Percentiles rank a stretch among this genome's conserved stretches.
Evolutionary conservation across 768 basidiomycete species (phyloP).

Genomic region (Kwoniella mangroviensis): DNA sequence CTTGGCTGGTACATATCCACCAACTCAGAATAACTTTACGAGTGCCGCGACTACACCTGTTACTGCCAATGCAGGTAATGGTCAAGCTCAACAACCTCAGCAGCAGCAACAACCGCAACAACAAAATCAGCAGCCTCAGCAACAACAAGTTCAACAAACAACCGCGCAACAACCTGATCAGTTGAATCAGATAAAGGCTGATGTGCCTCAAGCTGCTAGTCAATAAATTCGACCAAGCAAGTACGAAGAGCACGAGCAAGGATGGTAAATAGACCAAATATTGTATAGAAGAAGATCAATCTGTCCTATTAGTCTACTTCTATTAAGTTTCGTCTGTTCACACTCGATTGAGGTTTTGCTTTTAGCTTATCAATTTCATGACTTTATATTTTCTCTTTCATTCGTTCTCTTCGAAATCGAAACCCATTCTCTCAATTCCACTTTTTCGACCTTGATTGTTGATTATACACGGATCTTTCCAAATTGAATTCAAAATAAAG

Average conservation of each 20-base stretch:
- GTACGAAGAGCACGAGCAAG: too few species aligned
- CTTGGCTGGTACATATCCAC: conserved; percentile 17
- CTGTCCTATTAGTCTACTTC: neutral
- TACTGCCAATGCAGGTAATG: neutral
- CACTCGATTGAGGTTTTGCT: neutral
- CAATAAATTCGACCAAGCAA: neutral
- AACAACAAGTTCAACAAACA: conserved; percentile 5
- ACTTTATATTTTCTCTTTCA: too few species aligned
- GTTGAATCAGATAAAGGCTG: neutral
- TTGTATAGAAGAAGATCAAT: too few species aligned
- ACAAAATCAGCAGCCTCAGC: conserved; percentile 5
- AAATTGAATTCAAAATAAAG: neutral
- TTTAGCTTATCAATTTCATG: neutral
- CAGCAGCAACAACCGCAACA: conserved; percentile 18
- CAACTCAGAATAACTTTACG: conserved; percentile 5
- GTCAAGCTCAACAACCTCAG: conserved; percentile 13
- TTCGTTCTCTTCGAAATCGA: too few species aligned
- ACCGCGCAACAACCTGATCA: neutral
- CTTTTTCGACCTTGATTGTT: neutral
- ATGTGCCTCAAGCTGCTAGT: neutral
- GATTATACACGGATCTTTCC: neutral
- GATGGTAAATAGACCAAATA: too few species aligned
- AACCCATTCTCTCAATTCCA: too few species aligned
- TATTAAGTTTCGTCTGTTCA: neutral
- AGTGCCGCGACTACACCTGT: neutral